Evolutionary conservation across 371 early-diverging fungal species (phyloP).

Genomic region (Mortierella sp.): DNA sequence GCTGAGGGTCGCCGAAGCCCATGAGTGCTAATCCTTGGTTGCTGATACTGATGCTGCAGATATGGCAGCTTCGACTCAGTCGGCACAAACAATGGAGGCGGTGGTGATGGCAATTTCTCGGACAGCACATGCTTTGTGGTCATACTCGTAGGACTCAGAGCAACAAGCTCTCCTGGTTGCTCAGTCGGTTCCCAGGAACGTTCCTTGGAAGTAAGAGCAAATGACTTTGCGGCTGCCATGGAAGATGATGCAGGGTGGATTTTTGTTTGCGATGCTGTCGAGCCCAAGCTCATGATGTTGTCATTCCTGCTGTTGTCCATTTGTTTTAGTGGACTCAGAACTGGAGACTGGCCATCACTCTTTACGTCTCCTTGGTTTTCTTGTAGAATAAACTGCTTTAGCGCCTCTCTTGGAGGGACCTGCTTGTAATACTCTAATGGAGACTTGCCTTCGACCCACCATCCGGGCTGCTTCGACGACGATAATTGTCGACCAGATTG

Average conservation of each 20-base stretch:
- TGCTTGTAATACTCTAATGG: slow-evolving; percentile 38
- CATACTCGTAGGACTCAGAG: background rate
- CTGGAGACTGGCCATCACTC: too few relatives aligned
- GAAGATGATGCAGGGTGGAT: too few relatives aligned
- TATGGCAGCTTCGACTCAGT: background rate
- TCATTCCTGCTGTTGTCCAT: too few relatives aligned
- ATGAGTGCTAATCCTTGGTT: slow-evolving; percentile 29
- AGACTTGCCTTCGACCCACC: slow-evolving; percentile 32
- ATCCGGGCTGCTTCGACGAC: slow-evolving; percentile 17
- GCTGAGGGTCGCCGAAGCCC: slow-evolving; percentile 11
- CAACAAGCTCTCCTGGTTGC: background rate
- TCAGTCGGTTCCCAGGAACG: too few relatives aligned
- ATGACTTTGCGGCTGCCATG: too few relatives aligned
- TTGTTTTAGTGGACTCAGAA: too few relatives aligned
- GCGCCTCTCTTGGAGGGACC: slow-evolving; percentile 21
- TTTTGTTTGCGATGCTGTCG: too few relatives aligned
- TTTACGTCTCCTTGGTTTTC: too few relatives aligned
- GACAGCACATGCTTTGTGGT: background rate
- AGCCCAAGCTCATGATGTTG: too few relatives aligned
- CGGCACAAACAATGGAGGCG: too few relatives aligned
- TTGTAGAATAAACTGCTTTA: slow-evolving; percentile 10
- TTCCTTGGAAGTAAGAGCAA: too few relatives aligned
- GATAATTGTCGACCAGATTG: background rate
- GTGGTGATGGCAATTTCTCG: too few relatives aligned
- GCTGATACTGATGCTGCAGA: slow-evolving; percentile 28